A percentile compares a stretch with the other conserved stretches of the same genome.
phyloP scores from a whole-genome alignment of 371 early-diverging fungal genomes.

The Mucor saturninus region DNA sequence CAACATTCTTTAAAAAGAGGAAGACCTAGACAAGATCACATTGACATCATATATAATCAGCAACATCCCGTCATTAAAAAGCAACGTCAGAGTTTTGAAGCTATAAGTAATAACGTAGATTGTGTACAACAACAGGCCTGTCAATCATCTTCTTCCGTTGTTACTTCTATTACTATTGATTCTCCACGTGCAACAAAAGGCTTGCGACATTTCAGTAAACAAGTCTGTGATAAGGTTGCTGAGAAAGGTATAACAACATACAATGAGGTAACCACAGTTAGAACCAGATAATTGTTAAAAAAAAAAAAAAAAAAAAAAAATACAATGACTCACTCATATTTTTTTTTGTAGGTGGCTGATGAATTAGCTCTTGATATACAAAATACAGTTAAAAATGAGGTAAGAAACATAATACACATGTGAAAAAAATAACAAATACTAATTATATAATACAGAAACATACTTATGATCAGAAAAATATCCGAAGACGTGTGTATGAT shows the following conservation, averaged over 20 bases:
- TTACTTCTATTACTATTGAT: constrained; percentile 1
- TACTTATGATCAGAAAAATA: constrained; percentile 72
- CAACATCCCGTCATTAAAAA: not conserved
- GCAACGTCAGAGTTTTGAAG: not conserved
- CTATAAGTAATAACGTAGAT: not conserved
- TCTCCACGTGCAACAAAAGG: constrained; percentile 48
- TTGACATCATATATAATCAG: constrained; percentile 4
- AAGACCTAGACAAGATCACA: constrained; percentile 28
- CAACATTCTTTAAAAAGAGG: constrained; percentile 25
- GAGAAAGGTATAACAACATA: constrained; percentile 66
- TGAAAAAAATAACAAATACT: not conserved
- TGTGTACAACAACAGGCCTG: constrained; percentile 23
- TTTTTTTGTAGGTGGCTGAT: constrained; percentile 32
- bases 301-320: constrained; percentile 5
- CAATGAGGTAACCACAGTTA: constrained; percentile 51
- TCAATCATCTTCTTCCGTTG: constrained; percentile 15
- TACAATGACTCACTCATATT: constrained; percentile 1
- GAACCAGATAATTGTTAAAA: not conserved
- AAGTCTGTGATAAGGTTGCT: constrained; percentile 70
- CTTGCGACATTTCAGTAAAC: constrained; percentile 64
- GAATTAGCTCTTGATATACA: constrained; percentile 31
- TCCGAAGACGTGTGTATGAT: constrained; percentile 81
- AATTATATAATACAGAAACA: constrained; percentile 22
- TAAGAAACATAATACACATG: not conserved
- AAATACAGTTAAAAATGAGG: constrained; percentile 13